phyloP scores from a whole-genome alignment of 257 asterid genomes.

The Lantana camara region DNA sequence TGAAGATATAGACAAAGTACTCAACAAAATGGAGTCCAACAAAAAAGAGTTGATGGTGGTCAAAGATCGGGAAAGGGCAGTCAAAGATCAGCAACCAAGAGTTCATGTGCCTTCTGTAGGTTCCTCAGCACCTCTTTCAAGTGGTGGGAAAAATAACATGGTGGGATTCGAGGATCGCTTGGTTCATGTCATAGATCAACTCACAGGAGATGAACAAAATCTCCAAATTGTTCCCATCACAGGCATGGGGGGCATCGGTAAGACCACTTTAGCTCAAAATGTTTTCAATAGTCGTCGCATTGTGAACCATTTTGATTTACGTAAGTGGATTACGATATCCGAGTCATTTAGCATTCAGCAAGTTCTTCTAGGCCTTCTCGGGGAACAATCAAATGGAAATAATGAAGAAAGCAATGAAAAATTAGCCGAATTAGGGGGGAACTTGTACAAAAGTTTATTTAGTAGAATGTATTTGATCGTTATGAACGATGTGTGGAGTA shows the following conservation, averaged over 20 bases:
- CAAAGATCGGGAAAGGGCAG: neutral
- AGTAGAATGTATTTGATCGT: constrained; percentile 1
- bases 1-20: neutral
- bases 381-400: too few relatives aligned
- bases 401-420: neutral
- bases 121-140: neutral
- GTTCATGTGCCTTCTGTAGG: neutral
- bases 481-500: constrained; percentile 13
- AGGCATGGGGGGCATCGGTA: constrained; percentile 35
- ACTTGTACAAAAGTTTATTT: neutral
- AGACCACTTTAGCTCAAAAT: constrained; percentile 23
- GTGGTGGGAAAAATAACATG: neutral
- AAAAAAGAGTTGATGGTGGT: constrained; percentile 15
- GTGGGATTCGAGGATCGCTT: constrained; percentile 17
- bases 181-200: neutral
- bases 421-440: neutral
- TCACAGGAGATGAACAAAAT: neutral
- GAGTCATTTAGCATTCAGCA: neutral
- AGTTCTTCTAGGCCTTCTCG: neutral
- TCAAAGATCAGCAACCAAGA: neutral
- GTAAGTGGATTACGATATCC: constrained; percentile 26
- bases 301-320: neutral
- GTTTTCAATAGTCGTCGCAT: neutral
- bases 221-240: constrained; percentile 17
- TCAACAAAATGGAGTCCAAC: constrained; percentile 7